phyloP scores from a whole-genome alignment of 768 basidiomycete species.

The Leccinum longicurvipes region DNA sequence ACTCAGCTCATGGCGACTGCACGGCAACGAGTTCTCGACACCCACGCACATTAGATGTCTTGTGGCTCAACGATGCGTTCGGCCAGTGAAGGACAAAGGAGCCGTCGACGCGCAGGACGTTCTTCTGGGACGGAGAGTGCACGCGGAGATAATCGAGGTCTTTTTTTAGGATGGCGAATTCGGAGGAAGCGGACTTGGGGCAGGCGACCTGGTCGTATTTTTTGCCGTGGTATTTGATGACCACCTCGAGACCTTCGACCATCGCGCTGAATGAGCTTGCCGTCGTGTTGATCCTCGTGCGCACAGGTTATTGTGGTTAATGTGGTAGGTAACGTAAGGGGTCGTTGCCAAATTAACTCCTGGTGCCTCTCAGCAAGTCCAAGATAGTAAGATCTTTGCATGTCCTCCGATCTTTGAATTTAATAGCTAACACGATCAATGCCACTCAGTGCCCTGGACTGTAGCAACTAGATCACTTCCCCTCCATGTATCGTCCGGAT shows the following conservation, averaged over 20 bases:
- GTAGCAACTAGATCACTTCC: no score
- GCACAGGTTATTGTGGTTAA: no score
- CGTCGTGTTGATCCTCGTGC: slow-evolving; percentile 3
- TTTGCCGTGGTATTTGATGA: slow-evolving; percentile 20
- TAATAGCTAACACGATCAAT: no score
- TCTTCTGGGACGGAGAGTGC: slow-evolving; percentile 27
- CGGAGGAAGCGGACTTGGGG: slow-evolving; percentile 11
- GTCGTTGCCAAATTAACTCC: no score
- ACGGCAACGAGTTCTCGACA: no score
- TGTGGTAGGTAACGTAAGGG: no score
- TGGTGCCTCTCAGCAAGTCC: no score
- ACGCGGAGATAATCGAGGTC: slow-evolving; percentile 31
- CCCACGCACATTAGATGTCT: slow-evolving; percentile 8
- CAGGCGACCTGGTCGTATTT: slow-evolving; percentile 16
- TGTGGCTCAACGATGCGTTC: slow-evolving; percentile 1
- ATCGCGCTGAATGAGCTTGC: slow-evolving; percentile 5
- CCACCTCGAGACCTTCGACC: slow-evolving; percentile 25
- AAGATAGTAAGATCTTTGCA: no score
- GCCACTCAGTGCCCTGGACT: no score
- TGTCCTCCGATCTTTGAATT: no score
- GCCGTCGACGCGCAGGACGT: slow-evolving; percentile 19
- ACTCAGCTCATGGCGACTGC: no score
- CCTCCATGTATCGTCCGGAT: no score
- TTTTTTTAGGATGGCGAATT: slow-evolving; percentile 22
- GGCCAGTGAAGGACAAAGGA: slow-evolving; percentile 30